A percentile compares a stretch with the other conserved stretches of the same genome.
Evolutionary conservation across 768 basidiomycete species (phyloP).

Genomic region (Trichaptum fuscoviolaceum): DNA sequence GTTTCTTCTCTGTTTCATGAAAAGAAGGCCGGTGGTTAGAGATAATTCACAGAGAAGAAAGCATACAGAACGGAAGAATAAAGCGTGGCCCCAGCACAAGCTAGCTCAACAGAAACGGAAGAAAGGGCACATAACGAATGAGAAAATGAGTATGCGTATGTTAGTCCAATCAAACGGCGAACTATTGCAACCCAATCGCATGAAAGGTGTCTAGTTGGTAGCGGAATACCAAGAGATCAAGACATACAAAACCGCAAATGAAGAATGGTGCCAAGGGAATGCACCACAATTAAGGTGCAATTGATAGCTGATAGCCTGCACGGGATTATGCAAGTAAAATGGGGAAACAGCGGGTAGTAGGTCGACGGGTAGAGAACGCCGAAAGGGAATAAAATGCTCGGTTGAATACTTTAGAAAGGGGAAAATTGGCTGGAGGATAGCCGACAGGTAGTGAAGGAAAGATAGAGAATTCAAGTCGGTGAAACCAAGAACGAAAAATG

Average conservation of each 20-base stretch:
- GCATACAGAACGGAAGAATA: neutral
- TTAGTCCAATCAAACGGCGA: conserved; percentile 72
- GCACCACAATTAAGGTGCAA: neutral
- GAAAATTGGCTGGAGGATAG: neutral
- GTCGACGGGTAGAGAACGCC: neutral
- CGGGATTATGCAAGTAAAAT: neutral
- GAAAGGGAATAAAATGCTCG: neutral
- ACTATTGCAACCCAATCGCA: conserved; percentile 56
- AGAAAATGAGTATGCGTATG: conserved; percentile 49
- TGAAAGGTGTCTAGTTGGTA: conserved; percentile 41
- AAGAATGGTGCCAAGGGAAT: neutral
- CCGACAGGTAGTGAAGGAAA: neutral
- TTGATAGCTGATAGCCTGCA: no score
- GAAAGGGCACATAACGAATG: no score
- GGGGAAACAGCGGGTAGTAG: neutral
- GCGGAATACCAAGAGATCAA: neutral
- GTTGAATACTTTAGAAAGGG: neutral
- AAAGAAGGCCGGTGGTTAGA: conserved; percentile 7
- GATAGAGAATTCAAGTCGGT: conserved; percentile 6
- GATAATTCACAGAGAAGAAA: neutral
- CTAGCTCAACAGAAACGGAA: neutral
- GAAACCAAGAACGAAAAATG: neutral
- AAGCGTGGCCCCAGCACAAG: neutral
- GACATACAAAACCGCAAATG: neutral
- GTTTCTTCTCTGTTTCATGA: conserved; percentile 59